Evolutionary conservation across 768 basidiomycete genomes (phyloP), one percentile per base, ranked within the genome.

Genomic region (Fomitopsis pulvina): DNA sequence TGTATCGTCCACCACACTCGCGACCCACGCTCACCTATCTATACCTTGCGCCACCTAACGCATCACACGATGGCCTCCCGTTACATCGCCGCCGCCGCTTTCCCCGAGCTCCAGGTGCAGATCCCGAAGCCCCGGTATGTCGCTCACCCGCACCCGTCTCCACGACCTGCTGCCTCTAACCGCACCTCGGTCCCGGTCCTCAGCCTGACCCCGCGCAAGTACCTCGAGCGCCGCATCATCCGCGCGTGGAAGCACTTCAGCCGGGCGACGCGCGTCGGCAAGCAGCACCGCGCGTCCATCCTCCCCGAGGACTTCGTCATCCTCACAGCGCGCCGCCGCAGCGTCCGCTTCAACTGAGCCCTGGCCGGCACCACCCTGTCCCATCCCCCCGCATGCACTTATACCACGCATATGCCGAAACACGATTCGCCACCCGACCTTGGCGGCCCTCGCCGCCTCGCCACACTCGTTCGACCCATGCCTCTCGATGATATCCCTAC

Each of bases 161-260:
- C 24, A 12, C 27, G 20, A 24, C 3, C 43, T 46, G 6, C 7
- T 46, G 29, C n/a, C 7, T 4, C 20, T 9, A 6, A 29, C 6
- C 20, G 21, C 9, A 10, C 45, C 20, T 46, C 26, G 14, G 20
- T 12, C 18, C 18, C 4, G 4, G 11, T 25, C 18, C 11, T 25
- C 34, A 63, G 62, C 38, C 47, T 59, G 37, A 68, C 77, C 3
- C 66, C 65, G 54, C 64, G 71, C 11, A 80, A 78, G 52, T 65
- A 63, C 57, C 63, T 85, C 50, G 75, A 80, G 58, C 81, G 83
- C 48, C 78, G 76, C 61, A 65, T 83, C 52, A 64, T 85, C 47
- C 67, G 71, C 38, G 69, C 74, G 9, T 85, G 83, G 83, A 85
- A 85, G 59, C 65, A 72, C 32, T 64, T 85, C 58, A 83, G 81